Base-by-base conservation (phyloP, 31 red algal genomes). In the Asparagopsis taxiformis region DNA sequence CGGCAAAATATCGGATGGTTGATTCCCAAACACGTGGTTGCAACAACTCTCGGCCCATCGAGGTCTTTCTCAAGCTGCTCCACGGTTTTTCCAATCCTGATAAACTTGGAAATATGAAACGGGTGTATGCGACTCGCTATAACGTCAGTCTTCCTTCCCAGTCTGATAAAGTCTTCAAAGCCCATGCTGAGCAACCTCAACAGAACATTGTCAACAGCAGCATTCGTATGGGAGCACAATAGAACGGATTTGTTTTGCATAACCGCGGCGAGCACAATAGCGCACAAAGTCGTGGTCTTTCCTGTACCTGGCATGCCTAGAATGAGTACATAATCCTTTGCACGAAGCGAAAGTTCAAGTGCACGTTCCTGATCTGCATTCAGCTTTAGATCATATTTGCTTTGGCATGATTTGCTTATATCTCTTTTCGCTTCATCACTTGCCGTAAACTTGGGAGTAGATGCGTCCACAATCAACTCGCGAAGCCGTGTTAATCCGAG, bases 181-280 rank as follows among this genome's bases (percentile, higher is more conserved):
- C 79, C 80, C 5, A 41, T 21, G 7, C 72, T 20, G 11, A 90
- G 23, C 30, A 98, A 63, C 25, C 72, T 67, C 3, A 52, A 30
- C 24, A 98, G 70, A 44, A 98, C 65, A 70, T 98, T 98, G 54
- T 98, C 94, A 23, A 98, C 94, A 36, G 94, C 85, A 11, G 84
- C 60, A 60, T 98, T 86, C n/a, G 94, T 98, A 62, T 93, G 75
- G 20, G 79, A 79, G 28, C 71, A 75, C 23, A 98, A 56, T 34
- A 98, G 59, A 25, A 98, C 79, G 10, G 79, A 75, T 6, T 76
- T 66, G 3, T 83, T 90, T 22, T 21, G 25, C 3, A 38, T 17
- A 3, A 61, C 82, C 49, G 55, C 52, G 15, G 67, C 52, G 28
- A 60, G 26, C 44, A 93, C 72, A 50, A 89, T 72, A 13, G 84